These are phyloP conservation scores for Ogataea haglerorum DNA, from an alignment of 805 yeast genomes.

Conservation along the genomic window DNA sequence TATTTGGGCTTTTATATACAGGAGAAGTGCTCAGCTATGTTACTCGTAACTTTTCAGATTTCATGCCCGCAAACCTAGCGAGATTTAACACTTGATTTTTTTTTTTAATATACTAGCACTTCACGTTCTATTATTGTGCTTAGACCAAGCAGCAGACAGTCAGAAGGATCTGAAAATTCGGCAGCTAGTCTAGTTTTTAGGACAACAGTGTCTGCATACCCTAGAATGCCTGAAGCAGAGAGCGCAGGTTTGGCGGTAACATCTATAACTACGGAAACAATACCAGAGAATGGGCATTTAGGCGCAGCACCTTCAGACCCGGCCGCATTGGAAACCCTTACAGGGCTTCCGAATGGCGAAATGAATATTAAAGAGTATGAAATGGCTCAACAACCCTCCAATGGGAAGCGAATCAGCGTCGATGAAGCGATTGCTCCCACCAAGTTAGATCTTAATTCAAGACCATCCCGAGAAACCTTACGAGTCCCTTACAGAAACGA, in stretches of 20 bases:
- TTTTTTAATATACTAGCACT: slow-evolving; percentile 1
- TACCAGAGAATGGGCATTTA: slow-evolving; percentile 3
- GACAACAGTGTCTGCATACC: neutral
- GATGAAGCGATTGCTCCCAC: slow-evolving; percentile 1
- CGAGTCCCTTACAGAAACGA: slow-evolving; percentile 3
- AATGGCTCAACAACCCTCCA: slow-evolving; percentile 1
- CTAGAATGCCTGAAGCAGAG: slow-evolving; percentile 1
- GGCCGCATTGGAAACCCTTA: slow-evolving; percentile 5
- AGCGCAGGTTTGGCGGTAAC: slow-evolving; percentile 8
- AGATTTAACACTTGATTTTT: slow-evolving; percentile 1
- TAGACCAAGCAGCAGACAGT: neutral
- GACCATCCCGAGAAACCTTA: slow-evolving; percentile 11
- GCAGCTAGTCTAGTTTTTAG: neutral
- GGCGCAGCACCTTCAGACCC: neutral
- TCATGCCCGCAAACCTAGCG: slow-evolving; percentile 1
- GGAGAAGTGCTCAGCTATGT: neutral
- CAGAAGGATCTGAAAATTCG: neutral
- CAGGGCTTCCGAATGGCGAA: slow-evolving; percentile 12
- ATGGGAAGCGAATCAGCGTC: neutral
- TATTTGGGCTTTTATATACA: neutral
- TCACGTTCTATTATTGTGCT: neutral
- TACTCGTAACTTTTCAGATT: slow-evolving; percentile 6
- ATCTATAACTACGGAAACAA: slow-evolving; percentile 6
- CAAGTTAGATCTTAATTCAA: slow-evolving; percentile 2
- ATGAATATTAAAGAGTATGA: slow-evolving; percentile 18